A percentile compares a stretch with the other conserved stretches of the same genome.
phyloP scores from a whole-genome alignment of 345 rosid genomes.

The Lepidium sativum region DNA sequence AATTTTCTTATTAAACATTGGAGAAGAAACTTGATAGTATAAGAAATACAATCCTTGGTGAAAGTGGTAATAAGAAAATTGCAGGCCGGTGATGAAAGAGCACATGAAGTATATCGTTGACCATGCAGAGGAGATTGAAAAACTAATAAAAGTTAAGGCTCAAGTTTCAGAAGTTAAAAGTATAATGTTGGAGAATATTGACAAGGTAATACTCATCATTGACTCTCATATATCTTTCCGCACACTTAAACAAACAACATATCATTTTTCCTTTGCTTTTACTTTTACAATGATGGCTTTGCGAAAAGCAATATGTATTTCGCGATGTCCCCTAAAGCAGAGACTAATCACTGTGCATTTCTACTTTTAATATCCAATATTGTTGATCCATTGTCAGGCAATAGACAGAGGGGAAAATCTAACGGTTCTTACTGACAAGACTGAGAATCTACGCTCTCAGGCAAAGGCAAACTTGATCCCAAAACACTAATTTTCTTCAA shows the following conservation, averaged over 20 bases:
- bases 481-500: not conserved
- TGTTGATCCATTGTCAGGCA: constrained; percentile 38
- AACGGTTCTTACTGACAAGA: constrained; percentile 57
- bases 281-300: not conserved
- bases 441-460: constrained; percentile 72
- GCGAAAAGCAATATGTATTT: not conserved
- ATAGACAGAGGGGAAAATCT: constrained; percentile 82
- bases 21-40: not conserved
- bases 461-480: constrained; percentile 19
- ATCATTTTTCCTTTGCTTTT: constrained; percentile 5
- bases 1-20: not conserved
- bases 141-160: constrained; percentile 89
- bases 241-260: constrained; percentile 11
- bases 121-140: constrained; percentile 94
- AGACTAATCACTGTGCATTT: not conserved
- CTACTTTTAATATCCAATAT: not conserved
- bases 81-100: constrained; percentile 88
- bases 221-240: constrained; percentile 5
- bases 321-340: not conserved
- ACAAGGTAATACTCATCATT: constrained; percentile 50
- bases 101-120: constrained; percentile 93
- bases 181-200: constrained; percentile 91
- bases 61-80: not conserved
- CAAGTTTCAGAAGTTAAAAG: constrained; percentile 98
- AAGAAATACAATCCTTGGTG: not conserved